Evolutionary conservation across 306 rosid genomes (phyloP), one percentile per base, ranked within the genome.

Genomic region (Rosa chinensis): DNA sequence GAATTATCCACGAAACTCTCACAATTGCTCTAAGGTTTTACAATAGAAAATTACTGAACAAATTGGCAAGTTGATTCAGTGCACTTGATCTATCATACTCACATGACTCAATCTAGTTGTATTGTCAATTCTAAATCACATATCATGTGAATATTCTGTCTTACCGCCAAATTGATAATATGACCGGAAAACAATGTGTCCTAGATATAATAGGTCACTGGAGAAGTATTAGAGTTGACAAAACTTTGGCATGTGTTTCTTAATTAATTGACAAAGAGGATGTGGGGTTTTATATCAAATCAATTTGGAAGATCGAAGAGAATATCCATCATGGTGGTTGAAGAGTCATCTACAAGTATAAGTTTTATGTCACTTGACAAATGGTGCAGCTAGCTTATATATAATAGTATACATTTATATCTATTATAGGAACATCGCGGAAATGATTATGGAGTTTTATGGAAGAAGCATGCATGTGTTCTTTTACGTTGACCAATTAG

Each of bases 261-360:
- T 55, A 17, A n/a, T 56, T 5, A 18, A 56, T 20, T 56, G 25
- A n/a, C 62, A 8, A 43, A 43, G 45, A n/a, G 23, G 25, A n/a
- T 55, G 6, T 16, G n/a, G 25, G 9, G 8, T 14, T 52, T 16
- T 43, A 43, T 43, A 43, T 43, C 45, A 43, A 43, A 43, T 43
- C 45, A n/a, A 56, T 17, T 55, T 39, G 12, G 21, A 70, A 62
- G 39, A 35, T 50, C 20, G 20, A 50, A 44, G 79, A 73, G 84
- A 81, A 44, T 4, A 62, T 81, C 79, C 42, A 50, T 68, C 85
- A 10, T 5, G 58, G 58, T 42, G 4, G 80, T 77, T 77, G 75
- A 58, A 14, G 47, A 52, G 28, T 58, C 63, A 4, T 18, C 32
- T 58, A 58, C 28, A n/a, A 20, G 32, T 5, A 53, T 53, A 5